Evolutionary conservation across 2,329 filamentous ascomycete genomes (phyloP), one percentile per base, ranked within the genome.

Genomic region (Byssoonygena ceratinophila): DNA sequence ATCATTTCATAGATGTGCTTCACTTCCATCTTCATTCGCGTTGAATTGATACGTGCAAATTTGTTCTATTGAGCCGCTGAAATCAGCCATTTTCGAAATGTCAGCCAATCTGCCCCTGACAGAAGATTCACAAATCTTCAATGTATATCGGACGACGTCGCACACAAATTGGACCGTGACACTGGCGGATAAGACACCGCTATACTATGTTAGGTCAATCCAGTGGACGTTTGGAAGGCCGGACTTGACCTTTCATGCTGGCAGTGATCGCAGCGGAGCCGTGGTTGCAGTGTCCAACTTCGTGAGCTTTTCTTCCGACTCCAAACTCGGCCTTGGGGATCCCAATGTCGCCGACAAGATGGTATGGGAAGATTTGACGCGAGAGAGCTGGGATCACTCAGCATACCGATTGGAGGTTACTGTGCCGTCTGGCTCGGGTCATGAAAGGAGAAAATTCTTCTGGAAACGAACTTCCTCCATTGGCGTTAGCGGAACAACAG

Each of bases 381-480:
- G 59, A 34, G 59, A 64, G 40, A 61, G 36, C 34, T 16, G 4
- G 18, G 36, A 56, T 31, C 58, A 59, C 12, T 59, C 55, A 9
- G 61, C 57, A 54, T 67, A 66, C 47, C 60, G 60, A 11, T 64
- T 65, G 52, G 59, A 64, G 20, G 60, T 64, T 39, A 58, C 58
- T 2, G 9, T 64, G 1, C 52, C 51, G 1, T 45, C 46, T 2
- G 43, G 39, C 12, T 9, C 34, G 22, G 57, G 50, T 22, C 27
- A 18, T 12, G 51, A 53, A 7, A 40, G 55, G 23, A 51, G 40
- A 31, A 34, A 18, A 8, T 69, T 68, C 45, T 52, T 62, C 14
- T 69, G 67, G 67, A 66, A 67, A 49, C 54, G 57, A 37, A 68
- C 66, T 1, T 60, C 58, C 29, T 57, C 56, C 6, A 59, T 64